Base-by-base conservation (phyloP, 345 rosid genomes). In the Hypericum androsaemum region DNA sequence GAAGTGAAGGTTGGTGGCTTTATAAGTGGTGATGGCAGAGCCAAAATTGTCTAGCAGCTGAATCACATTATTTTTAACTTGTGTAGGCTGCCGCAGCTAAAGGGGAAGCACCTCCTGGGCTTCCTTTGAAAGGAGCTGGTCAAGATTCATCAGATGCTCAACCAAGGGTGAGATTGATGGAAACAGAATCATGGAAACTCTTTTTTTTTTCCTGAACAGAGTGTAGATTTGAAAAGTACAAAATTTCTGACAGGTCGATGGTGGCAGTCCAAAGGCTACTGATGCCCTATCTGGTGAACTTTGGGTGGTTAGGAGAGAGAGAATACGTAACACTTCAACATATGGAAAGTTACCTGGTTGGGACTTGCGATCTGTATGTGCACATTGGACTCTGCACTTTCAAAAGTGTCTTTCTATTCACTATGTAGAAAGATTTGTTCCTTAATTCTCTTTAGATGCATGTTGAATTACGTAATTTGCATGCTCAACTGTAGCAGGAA, bases 21-120 rank as follows among this genome's bases (percentile, higher is more conserved):
- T 37, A 17, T 54, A 10, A 43, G 37, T 12, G 47, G 3, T 12
- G 16, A 44, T 22, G 32, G 32, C 32, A 22, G 32, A 22, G 4
- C 32, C 32, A 54, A 15, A 32, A 51, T n/a, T 62, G n/a, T 32
- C 12, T 47, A 59, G 54, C 51, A 56, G 41, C 15, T 60, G 39
- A 13, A 39, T 48, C 17, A 60, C 49, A 47, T 71, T 45, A 10
- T 41, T 13, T 28, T 50, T 42, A 61, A 43, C 42, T 54, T 59
- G 28, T 71, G 77, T 80, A 94, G 99, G 97, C 95, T 66, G 97
- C 97, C 59, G 95, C 97, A 41, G 99, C 97, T 8, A 94, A 94
- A 77, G 97, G 99, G 69, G 99, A 94, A 78, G 97, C 99, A 56
- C 99, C 97, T 73, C 94, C 86, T 41, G 99, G 99, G 63, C 94